Percentiles rank a stretch among this genome's conserved stretches.
Conservation (phyloP, 2,329 filamentous ascomycete species). For the Colletotrichum trifolii region DNA sequence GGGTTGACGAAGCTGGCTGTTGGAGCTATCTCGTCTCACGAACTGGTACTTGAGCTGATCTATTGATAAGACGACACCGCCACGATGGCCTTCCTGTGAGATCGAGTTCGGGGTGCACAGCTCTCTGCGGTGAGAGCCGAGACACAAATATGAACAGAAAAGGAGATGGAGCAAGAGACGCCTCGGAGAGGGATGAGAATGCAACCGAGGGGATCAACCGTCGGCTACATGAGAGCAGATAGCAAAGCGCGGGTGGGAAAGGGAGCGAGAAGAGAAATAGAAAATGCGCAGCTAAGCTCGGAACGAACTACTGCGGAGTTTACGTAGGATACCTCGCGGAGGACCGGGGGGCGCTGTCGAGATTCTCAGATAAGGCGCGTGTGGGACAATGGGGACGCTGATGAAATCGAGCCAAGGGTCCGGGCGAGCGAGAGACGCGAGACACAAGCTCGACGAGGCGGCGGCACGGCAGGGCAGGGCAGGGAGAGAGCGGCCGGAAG, state of each 20-base stretch:
- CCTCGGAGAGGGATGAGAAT: not conserved
- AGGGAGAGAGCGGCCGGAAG: not conserved
- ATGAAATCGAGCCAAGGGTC: constrained; percentile 33
- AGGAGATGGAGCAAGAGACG: not conserved
- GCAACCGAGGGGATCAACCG: not conserved
- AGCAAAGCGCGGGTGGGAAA: constrained; percentile 21
- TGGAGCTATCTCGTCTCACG: constrained; percentile 20
- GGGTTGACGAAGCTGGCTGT: not conserved
- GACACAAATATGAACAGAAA: constrained; percentile 5
- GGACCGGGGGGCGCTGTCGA: constrained; percentile 27
- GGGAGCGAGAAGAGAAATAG: constrained; percentile 30
- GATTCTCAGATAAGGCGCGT: constrained; percentile 29
- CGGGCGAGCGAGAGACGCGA: constrained; percentile 13
- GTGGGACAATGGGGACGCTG: constrained; percentile 32
- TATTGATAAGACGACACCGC: constrained; percentile 16
- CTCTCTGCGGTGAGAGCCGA: not conserved
- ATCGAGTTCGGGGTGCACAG: constrained; percentile 13
- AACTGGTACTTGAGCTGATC: not conserved
- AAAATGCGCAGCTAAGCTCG: constrained; percentile 3
- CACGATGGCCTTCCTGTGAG: constrained; percentile 30
- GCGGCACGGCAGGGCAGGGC: not conserved
- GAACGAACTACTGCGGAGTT: too few species aligned
- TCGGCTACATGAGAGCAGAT: not conserved
- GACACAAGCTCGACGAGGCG: not conserved
- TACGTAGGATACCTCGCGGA: constrained; percentile 14